Conservation (phyloP, 352 stramenopile genomes). For the Globisporangium abappressorium region DNA sequence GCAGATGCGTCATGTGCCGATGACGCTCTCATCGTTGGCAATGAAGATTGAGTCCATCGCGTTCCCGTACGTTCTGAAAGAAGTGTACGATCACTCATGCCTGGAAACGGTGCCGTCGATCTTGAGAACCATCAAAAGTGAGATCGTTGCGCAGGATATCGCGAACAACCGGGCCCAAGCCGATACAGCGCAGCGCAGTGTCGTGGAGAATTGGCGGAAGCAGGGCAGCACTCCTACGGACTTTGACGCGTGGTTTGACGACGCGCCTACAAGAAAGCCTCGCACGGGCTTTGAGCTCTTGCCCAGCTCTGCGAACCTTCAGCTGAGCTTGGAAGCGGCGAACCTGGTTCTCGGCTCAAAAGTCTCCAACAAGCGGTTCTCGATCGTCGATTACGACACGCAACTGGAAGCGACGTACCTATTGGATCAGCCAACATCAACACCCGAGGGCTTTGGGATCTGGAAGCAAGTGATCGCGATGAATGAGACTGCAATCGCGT, state of each 20-base stretch:
- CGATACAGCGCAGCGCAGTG: conserved; percentile 39
- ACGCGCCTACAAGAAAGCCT: conserved; percentile 35
- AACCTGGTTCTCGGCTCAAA: conserved; percentile 46
- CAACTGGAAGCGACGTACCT: conserved; percentile 20
- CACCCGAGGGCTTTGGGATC: conserved; percentile 58
- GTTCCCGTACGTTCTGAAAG: conserved; percentile 60
- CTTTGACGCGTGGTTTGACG: conserved; percentile 68
- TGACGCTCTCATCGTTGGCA: conserved; percentile 42
- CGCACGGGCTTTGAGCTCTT: conserved; percentile 66
- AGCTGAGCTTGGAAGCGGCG: conserved; percentile 59
- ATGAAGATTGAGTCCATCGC: conserved; percentile 44
- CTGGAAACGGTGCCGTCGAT: conserved; percentile 61
- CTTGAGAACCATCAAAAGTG: conserved; percentile 57
- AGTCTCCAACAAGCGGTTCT: conserved; percentile 62
- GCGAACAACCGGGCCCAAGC: conserved; percentile 30
- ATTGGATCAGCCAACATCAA: conserved; percentile 28
- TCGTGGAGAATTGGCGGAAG: conserved; percentile 52
- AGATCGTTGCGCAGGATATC: conserved; percentile 53
- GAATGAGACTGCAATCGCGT: conserved; percentile 52
- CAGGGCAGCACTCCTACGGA: conserved; percentile 34
- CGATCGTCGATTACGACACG: conserved; percentile 60
- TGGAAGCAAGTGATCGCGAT: conserved; percentile 76
- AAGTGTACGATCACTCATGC: conserved; percentile 56
- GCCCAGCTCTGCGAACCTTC: conserved; percentile 28
- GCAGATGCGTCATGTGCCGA: conserved; percentile 39